These are phyloP conservation scores for Penstemon newberryi DNA, from an alignment of 257 asterid species.

Conservation along the genomic window DNA sequence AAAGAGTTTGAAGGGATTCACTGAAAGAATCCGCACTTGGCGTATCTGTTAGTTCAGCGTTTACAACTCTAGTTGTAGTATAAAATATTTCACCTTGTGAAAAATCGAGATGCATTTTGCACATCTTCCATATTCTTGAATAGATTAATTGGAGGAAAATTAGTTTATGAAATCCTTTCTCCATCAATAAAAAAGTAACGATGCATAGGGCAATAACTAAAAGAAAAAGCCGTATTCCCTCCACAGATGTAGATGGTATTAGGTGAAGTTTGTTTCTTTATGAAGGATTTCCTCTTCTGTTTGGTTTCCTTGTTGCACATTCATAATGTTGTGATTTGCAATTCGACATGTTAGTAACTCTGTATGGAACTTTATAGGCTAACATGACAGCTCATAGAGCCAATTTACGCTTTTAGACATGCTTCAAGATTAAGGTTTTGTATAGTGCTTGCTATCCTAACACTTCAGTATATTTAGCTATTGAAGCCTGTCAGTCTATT, in stretches of 20 bases:
- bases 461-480: not conserved
- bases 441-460: not conserved
- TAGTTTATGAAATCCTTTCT: not conserved
- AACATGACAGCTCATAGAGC: not conserved
- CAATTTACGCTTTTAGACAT: not conserved
- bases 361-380: not conserved
- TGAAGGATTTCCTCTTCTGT: not conserved
- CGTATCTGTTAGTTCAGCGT: too few species aligned
- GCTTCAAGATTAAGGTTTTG: not conserved
- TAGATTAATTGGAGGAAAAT: not conserved
- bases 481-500: not conserved
- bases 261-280: slow-evolving; percentile 1
- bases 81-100: too few species aligned
- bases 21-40: too few species aligned
- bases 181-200: not conserved
- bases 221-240: not conserved
- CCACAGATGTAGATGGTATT: not conserved
- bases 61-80: too few species aligned
- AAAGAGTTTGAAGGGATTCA: too few species aligned
- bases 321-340: not conserved
- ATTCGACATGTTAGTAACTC: not conserved
- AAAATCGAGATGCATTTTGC: too few species aligned
- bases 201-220: not conserved
- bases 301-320: not conserved
- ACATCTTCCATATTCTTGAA: not conserved